Evolutionary conservation across 495 filamentous ascomycete genomes (phyloP), one percentile per base, ranked within the genome.

Genomic region (Hypomontagnella submonticulosa): DNA sequence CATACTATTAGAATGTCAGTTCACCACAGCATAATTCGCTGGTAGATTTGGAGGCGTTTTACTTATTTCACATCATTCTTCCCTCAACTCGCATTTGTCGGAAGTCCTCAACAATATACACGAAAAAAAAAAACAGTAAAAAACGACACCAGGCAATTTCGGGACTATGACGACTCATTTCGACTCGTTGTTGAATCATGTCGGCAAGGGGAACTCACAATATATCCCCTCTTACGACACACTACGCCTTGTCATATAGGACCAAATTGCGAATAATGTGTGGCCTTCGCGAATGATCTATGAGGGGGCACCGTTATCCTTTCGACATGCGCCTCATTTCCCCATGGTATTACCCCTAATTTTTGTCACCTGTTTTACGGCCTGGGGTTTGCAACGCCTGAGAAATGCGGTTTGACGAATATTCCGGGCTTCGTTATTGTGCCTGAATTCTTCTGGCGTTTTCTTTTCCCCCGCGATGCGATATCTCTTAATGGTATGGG

Each of bases 71-170:
- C 13, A 13, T 27, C 15, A 43, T 60, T 19, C 41, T 19, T 33
- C 11, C 30, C 63, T 4, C n/a, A 47, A 37, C 37, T 16, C 13
- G 46, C 13, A 43, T 5, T n/a, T 20, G n/a, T 2, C 7, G 34
- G 47, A 3, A 15, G 16, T 13, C 34, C 10, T n/a, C 18, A 19
- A 46, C 10, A 16, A 13, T 1, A 10, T 13, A 47, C 43, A 13
- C 15, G 16, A 12, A 19, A 53, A 18, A 55, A 50, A 12, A 34
- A 48, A 47, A 67, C 60, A 53, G 56, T 37, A 3, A 67, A 57
- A 60, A 37, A 52, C 38, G 47, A 57, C 38, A 57, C 40, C 8
- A 4, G 4, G 44, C 15, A 42, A 44, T 57, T 50, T 34, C 15
- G 51, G 18, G 12, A 59, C 27, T 33, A 53, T 54, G 54, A 56